Base-by-base conservation (phyloP, 176 grass and related monocot species). In the Oryza glumipatula region DNA sequence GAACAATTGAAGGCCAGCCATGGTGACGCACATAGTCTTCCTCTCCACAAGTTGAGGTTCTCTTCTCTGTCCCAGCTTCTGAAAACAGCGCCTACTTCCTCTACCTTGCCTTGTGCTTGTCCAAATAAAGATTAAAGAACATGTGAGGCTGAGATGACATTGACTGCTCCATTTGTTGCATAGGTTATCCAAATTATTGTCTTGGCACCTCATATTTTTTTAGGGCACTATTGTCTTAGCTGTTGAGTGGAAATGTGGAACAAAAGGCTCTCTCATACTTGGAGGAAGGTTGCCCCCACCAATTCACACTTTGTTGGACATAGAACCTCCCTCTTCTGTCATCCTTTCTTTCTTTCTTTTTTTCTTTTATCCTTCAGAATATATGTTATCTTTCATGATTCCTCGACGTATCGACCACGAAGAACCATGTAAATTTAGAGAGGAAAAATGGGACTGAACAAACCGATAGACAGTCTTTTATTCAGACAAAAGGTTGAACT, bases 101-200 rank as follows among this genome's bases (percentile, higher is more conserved):
- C 1, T 32, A 51, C 72, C 26, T 26, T 7, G 35, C 15, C 17
- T 21, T 64, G 73, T 78, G 79, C 79, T 11, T 68, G 46, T 74
- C 79, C 74, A 73, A 45, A 74, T 83, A 79, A 83, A 83, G 48
- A 45, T 69, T 83, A 79, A 83, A 83, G 61, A 74, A 83, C 36
- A 74, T 63, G 80, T 87, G 88, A 90, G 75, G 79, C 33, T 68
- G 78, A 68, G 74, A 86, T 68, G 84, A 4, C 67, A 85, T 14
- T 86, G 44, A 12, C 67, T 82, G 73, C 68, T 90, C 83, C 83
- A 90, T 90, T 82, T 78, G 69, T 38, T 90, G 45, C 35, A 33
- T 73, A 74, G 68, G 22, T 63, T 67, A 11, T 16, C 68, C 75
- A 63, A 87, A 90, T 87, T 90, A 83, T 90, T 86, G 80, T 5